Base-by-base conservation (phyloP, 169 alveolate genomes). In the Plasmodium yoelii region DNA sequence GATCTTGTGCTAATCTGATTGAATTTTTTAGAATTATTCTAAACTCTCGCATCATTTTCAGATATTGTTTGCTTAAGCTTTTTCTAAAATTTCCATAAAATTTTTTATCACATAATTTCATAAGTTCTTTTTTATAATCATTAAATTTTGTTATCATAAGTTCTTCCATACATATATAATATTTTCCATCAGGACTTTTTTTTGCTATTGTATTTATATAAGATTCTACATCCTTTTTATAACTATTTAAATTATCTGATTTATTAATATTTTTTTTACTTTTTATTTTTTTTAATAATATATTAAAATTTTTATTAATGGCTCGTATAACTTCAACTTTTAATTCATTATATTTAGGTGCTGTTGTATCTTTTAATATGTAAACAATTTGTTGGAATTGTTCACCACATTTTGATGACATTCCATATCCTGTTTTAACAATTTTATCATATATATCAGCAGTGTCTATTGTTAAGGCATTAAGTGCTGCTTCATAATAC, bases 31-130 rank as follows among this genome's bases (percentile, higher is more conserved):
- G 51, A 12, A 56, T n/a, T n/a, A 22, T 65, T 42, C 73, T 77
- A 46, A 77, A 57, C 5, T 77, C 26, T 63, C 65, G 24, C 49
- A 77, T 2, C 47, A 77, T 42, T 18, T 39, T 34, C 44, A 64
- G 28, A 63, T 77, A 49, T 15, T 42, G 47, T 3, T 18, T 51
- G 1, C 88, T 69, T 34, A 77, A 68, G 5, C 10, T 19, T 28
- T 47, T 77, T 64, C 88, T 77, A 64, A 77, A 77, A 28, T 77
- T 77, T 0, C 47, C 57, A 44, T 77, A 77, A 44, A 77, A 77
- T 51, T 44, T 64, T 26, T 53, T 28, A n/a, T 18, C 34, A 8
- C 70, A 64, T 47, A 63, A 24, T 7, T 34, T 24, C 34, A 49
- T 22, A 19, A 64, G 46, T 2, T 77, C 64, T 8, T 49, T 15